Percentiles rank a stretch among this genome's conserved stretches.
These are phyloP conservation scores for Phaseolus coccineus DNA, from an alignment of 331 rosid genomes.

Conservation along the genomic window DNA sequence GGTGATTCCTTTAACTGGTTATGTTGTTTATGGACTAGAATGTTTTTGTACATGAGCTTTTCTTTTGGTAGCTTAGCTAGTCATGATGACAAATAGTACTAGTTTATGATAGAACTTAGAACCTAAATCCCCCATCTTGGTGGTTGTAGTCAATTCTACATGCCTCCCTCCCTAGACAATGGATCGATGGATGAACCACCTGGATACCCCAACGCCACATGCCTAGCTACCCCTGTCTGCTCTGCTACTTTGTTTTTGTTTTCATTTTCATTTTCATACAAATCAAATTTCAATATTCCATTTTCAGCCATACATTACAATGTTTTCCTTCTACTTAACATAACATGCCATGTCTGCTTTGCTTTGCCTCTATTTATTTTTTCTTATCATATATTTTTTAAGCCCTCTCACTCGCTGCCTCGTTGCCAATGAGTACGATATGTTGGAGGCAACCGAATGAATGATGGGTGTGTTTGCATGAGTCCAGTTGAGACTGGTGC, in stretches of 20 bases:
- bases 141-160: slow-evolving; percentile 34
- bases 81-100: slow-evolving; percentile 43
- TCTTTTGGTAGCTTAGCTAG: slow-evolving; percentile 37
- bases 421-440: too few species aligned
- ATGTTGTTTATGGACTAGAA: slow-evolving; percentile 40
- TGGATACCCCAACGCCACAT: background rate
- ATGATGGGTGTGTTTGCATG: background rate
- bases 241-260: background rate
- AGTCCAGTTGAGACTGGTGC: background rate
- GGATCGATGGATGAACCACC: background rate
- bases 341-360: background rate
- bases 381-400: too few species aligned
- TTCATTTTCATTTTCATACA: slow-evolving; percentile 18
- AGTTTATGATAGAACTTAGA: slow-evolving; percentile 26
- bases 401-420: too few species aligned
- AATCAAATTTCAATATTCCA: slow-evolving; percentile 21
- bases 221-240: background rate
- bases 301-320: slow-evolving; percentile 3
- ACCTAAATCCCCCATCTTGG: slow-evolving; percentile 20
- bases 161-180: background rate
- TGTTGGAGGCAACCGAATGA: background rate
- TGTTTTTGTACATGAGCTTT: slow-evolving; percentile 31
- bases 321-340: background rate
- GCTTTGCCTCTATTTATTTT: background rate
- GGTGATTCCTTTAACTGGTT: slow-evolving; percentile 47